A percentile compares a stretch with the other conserved stretches of the same genome.
These are phyloP conservation scores for Kwoniella heveanensis DNA, from an alignment of 768 basidiomycete genomes.

Conservation along the genomic window DNA sequence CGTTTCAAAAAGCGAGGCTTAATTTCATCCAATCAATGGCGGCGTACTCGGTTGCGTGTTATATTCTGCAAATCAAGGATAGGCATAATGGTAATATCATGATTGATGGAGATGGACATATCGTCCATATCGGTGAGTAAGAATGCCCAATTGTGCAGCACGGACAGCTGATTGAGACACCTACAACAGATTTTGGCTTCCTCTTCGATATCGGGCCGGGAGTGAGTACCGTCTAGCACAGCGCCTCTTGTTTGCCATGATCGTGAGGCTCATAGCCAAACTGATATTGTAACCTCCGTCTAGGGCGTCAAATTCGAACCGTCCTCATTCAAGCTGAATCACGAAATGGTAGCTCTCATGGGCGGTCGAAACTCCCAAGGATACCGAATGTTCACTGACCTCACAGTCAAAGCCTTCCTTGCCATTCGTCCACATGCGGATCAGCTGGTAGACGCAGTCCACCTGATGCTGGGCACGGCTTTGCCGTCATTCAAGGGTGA, in stretches of 20 bases:
- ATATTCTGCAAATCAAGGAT: constrained; percentile 97
- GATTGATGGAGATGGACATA: constrained; percentile 97
- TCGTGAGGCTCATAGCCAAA: too few species aligned
- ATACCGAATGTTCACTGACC: constrained; percentile 87
- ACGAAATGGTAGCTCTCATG: constrained; percentile 98
- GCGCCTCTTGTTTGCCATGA: too few species aligned
- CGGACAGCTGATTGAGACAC: constrained; percentile 18
- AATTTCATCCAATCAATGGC: constrained; percentile 99
- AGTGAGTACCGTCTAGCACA: constrained; percentile 63
- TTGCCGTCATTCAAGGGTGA: constrained; percentile 98
- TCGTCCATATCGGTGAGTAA: constrained; percentile 84
- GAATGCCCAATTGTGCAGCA: not conserved
- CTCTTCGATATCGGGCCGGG: constrained; percentile 85
- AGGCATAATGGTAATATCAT: constrained; percentile 99
- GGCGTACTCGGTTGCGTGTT: constrained; percentile 96
- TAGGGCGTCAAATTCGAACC: constrained; percentile 96
- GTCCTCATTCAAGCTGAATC: constrained; percentile 94
- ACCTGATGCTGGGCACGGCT: constrained; percentile 91
- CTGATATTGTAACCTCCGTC: not conserved
- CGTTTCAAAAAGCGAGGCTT: constrained; percentile 87
- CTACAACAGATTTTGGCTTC: constrained; percentile 43
- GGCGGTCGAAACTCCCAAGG: constrained; percentile 92
- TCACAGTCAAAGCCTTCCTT: constrained; percentile 94
- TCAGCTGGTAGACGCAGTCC: constrained; percentile 82
- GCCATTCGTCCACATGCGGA: constrained; percentile 93